These are phyloP conservation scores for Chaetomiaceae sp. DNA, from an alignment of 2,329 filamentous ascomycete genomes.

Conservation along the genomic window DNA sequence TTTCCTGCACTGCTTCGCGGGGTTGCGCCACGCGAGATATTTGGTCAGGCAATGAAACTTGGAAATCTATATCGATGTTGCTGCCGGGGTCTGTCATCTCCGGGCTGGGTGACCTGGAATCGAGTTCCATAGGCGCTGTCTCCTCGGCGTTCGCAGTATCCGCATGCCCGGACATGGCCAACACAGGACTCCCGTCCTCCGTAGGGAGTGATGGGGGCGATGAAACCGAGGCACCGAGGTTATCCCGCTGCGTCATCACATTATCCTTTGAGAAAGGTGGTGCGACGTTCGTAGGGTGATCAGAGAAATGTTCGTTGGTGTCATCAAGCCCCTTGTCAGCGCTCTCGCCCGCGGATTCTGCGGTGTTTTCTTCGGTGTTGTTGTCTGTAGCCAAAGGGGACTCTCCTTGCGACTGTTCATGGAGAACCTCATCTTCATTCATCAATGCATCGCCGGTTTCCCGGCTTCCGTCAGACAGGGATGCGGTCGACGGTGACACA, in stretches of 20 bases:
- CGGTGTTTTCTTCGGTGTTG: background rate
- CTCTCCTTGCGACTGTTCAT: background rate
- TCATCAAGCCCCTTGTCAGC: background rate
- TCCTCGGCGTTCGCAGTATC: constrained; percentile 14
- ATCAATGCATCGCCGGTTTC: constrained; percentile 8
- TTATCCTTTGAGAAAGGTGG: background rate
- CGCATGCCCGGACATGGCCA: background rate
- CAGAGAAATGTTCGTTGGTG: background rate
- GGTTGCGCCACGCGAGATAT: constrained; percentile 32
- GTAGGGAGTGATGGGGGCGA: background rate
- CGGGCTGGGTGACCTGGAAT: constrained; percentile 23
- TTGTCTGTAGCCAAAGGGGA: background rate
- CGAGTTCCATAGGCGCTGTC: constrained; percentile 25
- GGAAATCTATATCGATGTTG: constrained; percentile 26
- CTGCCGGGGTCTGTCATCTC: constrained; percentile 18
- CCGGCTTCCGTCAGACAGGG: constrained; percentile 1
- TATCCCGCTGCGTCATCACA: background rate
- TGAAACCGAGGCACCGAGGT: background rate
- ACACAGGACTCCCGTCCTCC: background rate
- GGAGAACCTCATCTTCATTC: background rate
- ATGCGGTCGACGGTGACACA: background rate
- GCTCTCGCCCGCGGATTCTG: background rate
- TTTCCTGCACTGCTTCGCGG: constrained; percentile 28
- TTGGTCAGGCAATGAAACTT: constrained; percentile 27
- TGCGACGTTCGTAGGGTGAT: background rate